These are phyloP conservation scores for Hyaloperonospora brassicae DNA, from an alignment of 352 stramenopile species.

Conservation along the genomic window DNA sequence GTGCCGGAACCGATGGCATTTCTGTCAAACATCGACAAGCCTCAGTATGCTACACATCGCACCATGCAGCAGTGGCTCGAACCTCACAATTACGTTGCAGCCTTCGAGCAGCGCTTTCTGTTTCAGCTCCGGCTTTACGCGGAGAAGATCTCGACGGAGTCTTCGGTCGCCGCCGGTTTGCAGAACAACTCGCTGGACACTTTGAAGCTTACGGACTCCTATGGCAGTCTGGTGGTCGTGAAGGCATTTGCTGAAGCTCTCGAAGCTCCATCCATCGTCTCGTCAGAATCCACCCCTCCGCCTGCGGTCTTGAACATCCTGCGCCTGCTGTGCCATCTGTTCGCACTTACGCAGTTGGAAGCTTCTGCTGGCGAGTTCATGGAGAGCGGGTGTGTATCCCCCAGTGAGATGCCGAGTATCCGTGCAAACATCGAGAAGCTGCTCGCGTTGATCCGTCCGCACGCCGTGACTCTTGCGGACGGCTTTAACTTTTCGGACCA, in stretches of 20 bases:
- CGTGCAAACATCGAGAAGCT: conserved; percentile 45
- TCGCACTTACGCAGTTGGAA: conserved; percentile 71
- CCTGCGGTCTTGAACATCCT: conserved; percentile 12
- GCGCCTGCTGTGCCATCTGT: conserved; percentile 55
- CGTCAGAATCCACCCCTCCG: conserved; percentile 9
- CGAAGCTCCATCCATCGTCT: conserved; percentile 25
- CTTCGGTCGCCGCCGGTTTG: conserved; percentile 29
- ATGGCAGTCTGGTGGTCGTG: conserved; percentile 44
- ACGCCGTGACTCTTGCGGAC: conserved; percentile 70
- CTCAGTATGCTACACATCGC: conserved; percentile 17
- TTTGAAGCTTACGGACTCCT: conserved; percentile 48
- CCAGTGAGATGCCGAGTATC: conserved; percentile 38
- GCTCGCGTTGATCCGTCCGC: conserved; percentile 40
- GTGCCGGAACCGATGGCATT: conserved; percentile 33
- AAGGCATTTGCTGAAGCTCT: conserved; percentile 42
- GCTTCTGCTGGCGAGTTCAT: conserved; percentile 53
- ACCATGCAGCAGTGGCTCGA: conserved; percentile 35
- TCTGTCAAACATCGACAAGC: conserved; percentile 36
- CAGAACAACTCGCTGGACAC: conserved; percentile 52
- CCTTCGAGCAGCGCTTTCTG: conserved; percentile 52
- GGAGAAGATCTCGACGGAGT: conserved; percentile 25
- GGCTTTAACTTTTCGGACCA: conserved; percentile 78
- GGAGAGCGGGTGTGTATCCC: conserved; percentile 43
- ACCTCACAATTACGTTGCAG: conserved; percentile 34
- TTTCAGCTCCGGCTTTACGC: conserved; percentile 38